phyloP scores from a whole-genome alignment of 495 filamentous ascomycete genomes.

The Aspergillus ostianus region DNA sequence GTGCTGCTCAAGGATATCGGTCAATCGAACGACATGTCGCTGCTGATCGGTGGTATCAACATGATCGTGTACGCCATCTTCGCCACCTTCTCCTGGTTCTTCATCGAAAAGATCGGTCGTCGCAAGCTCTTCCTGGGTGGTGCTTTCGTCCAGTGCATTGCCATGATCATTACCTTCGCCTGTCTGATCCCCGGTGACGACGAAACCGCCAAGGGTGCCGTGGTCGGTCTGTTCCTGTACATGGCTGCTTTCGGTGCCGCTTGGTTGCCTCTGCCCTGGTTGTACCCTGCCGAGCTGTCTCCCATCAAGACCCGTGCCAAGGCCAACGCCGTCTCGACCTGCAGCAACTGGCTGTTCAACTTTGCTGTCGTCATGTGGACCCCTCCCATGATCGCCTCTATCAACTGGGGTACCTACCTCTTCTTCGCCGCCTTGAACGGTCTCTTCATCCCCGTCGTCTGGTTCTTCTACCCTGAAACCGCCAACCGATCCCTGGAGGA shows the following conservation, averaged over 20 bases:
- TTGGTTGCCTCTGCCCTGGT: constrained; percentile 59
- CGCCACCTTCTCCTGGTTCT: constrained; percentile 78
- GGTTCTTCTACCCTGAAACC: constrained; percentile 77
- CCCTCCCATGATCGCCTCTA: constrained; percentile 65
- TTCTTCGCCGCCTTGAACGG: constrained; percentile 75
- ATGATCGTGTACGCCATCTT: constrained; percentile 83
- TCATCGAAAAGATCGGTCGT: constrained; percentile 74
- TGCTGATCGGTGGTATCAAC: constrained; percentile 78
- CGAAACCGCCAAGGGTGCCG: constrained; percentile 62
- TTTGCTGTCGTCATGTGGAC: constrained; percentile 81
- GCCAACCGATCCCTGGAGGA: constrained; percentile 69
- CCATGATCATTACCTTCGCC: constrained; percentile 74
- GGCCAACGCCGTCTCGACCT: constrained; percentile 74
- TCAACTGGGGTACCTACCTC: constrained; percentile 74
- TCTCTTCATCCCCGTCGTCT: constrained; percentile 69
- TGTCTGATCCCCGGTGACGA: constrained; percentile 61
- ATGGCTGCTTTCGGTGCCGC: constrained; percentile 75
- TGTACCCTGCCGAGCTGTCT: constrained; percentile 70
- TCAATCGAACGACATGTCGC: constrained; percentile 59
- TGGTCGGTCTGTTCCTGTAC: constrained; percentile 76
- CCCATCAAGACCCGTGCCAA: constrained; percentile 72
- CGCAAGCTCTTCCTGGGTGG: constrained; percentile 73
- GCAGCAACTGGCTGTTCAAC: constrained; percentile 80
- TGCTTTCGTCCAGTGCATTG: constrained; percentile 64
- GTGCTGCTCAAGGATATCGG: constrained; percentile 68